Conservation (phyloP, 495 filamentous ascomycete species). For the Talaromyces borbonicus region DNA sequence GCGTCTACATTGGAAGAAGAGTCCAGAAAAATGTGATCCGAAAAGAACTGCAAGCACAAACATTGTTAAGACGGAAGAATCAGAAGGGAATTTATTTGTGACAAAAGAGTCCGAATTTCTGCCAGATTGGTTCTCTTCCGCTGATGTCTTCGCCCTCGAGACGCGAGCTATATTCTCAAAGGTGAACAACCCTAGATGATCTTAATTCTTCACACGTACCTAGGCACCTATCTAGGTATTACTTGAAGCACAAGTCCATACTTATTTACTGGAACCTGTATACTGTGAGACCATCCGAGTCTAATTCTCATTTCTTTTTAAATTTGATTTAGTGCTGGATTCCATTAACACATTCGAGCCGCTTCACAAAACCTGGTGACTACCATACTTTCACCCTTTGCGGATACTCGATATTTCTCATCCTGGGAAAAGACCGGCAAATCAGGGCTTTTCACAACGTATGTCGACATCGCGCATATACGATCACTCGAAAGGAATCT, state of each 20-base stretch:
- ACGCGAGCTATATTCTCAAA: slow-evolving; percentile 43
- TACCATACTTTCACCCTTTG: slow-evolving; percentile 41
- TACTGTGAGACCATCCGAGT: too few species aligned
- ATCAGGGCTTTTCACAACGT: slow-evolving; percentile 53
- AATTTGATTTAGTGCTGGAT: slow-evolving; percentile 31
- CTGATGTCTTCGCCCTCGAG: slow-evolving; percentile 41
- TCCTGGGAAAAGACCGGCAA: slow-evolving; percentile 33
- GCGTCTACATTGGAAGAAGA: too few species aligned
- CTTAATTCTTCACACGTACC: too few species aligned
- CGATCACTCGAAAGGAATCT: slow-evolving; percentile 39
- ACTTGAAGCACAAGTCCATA: not conserved
- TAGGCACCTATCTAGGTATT: not conserved
- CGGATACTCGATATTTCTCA: slow-evolving; percentile 39
- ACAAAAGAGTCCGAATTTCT: slow-evolving; percentile 33
- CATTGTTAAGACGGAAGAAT: too few species aligned
- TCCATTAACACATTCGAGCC: slow-evolving; percentile 34
- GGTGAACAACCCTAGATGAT: slow-evolving; percentile 14
- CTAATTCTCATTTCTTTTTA: not conserved
- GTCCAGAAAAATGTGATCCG: too few species aligned
- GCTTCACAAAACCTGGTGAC: slow-evolving; percentile 38
- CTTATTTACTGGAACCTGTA: too few species aligned
- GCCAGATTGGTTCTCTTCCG: slow-evolving; percentile 33
- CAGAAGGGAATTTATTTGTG: slow-evolving; percentile 8
- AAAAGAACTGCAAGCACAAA: too few species aligned
- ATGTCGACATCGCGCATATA: slow-evolving; percentile 49